Evolutionary conservation across 305 asterid genomes (phyloP).

Genomic region (Rubia occidens): DNA sequence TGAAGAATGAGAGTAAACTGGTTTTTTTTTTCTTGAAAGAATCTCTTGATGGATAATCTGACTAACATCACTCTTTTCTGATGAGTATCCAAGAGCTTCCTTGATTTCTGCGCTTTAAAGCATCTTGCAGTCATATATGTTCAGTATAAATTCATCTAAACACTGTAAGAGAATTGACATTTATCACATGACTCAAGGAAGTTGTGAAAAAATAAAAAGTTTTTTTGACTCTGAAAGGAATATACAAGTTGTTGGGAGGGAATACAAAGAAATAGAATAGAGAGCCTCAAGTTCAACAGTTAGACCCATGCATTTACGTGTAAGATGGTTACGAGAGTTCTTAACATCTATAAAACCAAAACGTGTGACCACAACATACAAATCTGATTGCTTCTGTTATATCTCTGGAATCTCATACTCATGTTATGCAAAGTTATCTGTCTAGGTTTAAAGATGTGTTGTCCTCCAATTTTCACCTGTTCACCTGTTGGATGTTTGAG

Average conservation of each 20-base stretch:
- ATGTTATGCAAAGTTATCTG: not conserved
- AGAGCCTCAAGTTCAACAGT: not conserved
- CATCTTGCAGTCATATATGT: not conserved
- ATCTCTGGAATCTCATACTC: not conserved
- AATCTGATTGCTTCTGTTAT: not conserved
- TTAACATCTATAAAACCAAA: conserved; percentile 1
- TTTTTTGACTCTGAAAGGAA: not conserved
- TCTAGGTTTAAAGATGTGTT: not conserved
- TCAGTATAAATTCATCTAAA: not conserved
- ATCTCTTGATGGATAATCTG: not conserved
- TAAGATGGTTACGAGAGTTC: not conserved
- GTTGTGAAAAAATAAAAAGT: conserved; percentile 1
- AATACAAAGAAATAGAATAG: not conserved
- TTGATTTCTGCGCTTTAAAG: not conserved
- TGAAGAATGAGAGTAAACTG: not conserved
- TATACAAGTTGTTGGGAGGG: not conserved
- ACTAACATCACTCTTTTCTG: not conserved
- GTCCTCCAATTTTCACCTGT: conserved; percentile 6
- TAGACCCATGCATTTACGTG: not conserved
- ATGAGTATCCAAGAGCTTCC: not conserved
- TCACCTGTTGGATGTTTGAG: not conserved
- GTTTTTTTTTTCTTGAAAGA: not conserved
- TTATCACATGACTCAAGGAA: not conserved
- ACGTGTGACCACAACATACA: not conserved
- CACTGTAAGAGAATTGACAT: not conserved